These are phyloP conservation scores for Acacia acuminata DNA, from an alignment of 306 rosid genomes.

Conservation along the genomic window DNA sequence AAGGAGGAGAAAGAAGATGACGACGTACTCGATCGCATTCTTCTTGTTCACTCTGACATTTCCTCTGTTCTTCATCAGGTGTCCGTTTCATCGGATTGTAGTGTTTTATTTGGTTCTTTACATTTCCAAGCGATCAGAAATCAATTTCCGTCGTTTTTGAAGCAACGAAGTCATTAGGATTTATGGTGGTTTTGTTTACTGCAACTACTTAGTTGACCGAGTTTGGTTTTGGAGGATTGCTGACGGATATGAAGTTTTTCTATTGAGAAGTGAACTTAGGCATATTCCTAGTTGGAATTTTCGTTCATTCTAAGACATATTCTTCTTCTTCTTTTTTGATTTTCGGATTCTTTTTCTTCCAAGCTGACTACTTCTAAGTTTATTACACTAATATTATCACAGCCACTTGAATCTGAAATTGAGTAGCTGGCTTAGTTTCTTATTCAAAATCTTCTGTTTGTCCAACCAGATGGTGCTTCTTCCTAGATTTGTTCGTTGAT, in stretches of 20 bases:
- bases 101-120: background rate
- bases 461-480: background rate
- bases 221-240: background rate
- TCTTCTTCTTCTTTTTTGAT: background rate
- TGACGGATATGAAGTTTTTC: background rate
- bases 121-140: background rate
- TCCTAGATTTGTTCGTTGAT: background rate
- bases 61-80: slow-evolving; percentile 67
- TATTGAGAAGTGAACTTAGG: background rate
- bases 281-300: background rate
- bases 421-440: background rate
- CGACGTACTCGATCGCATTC: slow-evolving; percentile 43
- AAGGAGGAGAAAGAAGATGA: slow-evolving; percentile 22
- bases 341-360: background rate
- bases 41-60: slow-evolving; percentile 65
- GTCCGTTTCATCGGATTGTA: background rate
- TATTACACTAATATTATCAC: background rate
- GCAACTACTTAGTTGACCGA: background rate
- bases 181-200: background rate
- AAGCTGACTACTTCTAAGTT: background rate
- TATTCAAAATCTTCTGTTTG: background rate
- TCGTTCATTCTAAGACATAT: background rate
- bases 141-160: background rate
- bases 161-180: background rate
- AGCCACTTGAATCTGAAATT: background rate